Evolutionary conservation across 176 grass and related monocot species (phyloP).

Genomic region (Tillandsia leiboldiana): DNA sequence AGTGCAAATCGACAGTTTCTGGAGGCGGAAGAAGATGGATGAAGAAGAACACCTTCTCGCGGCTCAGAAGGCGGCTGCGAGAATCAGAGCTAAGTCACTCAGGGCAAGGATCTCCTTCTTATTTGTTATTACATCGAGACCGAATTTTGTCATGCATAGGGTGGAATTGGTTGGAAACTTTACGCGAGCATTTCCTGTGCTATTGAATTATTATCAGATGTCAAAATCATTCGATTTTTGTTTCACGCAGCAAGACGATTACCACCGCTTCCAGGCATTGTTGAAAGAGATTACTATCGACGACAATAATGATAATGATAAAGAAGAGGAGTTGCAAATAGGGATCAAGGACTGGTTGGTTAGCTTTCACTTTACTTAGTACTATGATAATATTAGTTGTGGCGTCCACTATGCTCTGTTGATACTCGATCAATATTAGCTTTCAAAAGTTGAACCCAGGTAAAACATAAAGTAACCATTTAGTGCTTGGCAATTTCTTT

Average conservation of each 20-base stretch:
- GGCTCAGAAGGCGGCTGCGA: constrained; percentile 62
- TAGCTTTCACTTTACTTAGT: too few species aligned
- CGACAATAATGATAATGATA: background rate
- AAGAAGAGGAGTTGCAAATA: constrained; percentile 19
- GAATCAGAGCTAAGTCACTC: constrained; percentile 53
- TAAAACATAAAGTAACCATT: background rate
- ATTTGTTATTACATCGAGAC: too few species aligned
- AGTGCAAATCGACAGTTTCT: constrained; percentile 57
- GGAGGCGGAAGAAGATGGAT: constrained; percentile 56
- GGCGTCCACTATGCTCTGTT: too few species aligned
- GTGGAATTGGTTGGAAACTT: too few species aligned
- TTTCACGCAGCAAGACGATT: constrained; percentile 56
- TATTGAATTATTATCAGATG: too few species aligned
- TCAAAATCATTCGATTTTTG: too few species aligned
- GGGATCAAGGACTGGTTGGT: constrained; percentile 72
- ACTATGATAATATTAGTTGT: too few species aligned
- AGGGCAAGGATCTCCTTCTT: constrained; percentile 27
- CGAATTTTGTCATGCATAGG: too few species aligned
- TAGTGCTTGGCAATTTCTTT: too few species aligned
- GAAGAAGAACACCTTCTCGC: constrained; percentile 57
- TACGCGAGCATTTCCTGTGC: too few species aligned
- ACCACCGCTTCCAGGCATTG: constrained; percentile 46
- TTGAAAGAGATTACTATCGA: constrained; percentile 44
- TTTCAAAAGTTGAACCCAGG: constrained; percentile 1
- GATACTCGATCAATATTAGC: too few species aligned